These are phyloP conservation scores for Beta corolliflora DNA, from an alignment of 179 eudicot species.

Conservation along the genomic window DNA sequence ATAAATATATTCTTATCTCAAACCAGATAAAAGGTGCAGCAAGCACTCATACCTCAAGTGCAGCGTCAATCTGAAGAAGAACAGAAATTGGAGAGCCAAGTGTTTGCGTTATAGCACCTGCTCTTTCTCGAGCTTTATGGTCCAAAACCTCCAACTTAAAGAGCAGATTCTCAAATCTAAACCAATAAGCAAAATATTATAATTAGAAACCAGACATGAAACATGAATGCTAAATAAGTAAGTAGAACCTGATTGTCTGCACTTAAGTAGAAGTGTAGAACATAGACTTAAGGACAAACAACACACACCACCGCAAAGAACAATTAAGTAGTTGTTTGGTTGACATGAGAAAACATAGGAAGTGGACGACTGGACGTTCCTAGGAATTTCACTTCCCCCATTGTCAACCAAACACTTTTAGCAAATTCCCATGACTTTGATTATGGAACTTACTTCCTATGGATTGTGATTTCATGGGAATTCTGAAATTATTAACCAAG, in stretches of 20 bases:
- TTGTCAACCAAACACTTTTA: too few relatives aligned
- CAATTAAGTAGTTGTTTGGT: neutral
- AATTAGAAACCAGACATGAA: conserved; percentile 7
- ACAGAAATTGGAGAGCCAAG: conserved; percentile 83
- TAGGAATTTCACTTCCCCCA: too few relatives aligned
- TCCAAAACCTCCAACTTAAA: conserved; percentile 91
- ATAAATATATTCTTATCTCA: neutral
- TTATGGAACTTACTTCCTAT: too few relatives aligned
- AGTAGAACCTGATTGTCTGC: neutral
- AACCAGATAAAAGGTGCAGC: neutral
- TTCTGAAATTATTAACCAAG: too few relatives aligned
- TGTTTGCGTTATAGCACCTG: conserved; percentile 82
- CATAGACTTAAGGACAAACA: neutral
- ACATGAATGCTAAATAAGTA: neutral
- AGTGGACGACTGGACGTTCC: too few relatives aligned
- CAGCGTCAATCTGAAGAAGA: conserved; percentile 76
- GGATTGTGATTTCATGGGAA: too few relatives aligned
- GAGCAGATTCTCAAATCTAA: conserved; percentile 72
- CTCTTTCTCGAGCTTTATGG: conserved; percentile 91
- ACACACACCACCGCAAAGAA: neutral
- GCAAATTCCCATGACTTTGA: too few relatives aligned
- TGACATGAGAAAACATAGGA: too few relatives aligned
- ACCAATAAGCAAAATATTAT: conserved; percentile 17
- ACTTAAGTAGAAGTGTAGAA: neutral
- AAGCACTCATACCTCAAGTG: conserved; percentile 58